Conservation (phyloP, 1,139 yeast genomes). For the Suhomyces anneliseae region DNA sequence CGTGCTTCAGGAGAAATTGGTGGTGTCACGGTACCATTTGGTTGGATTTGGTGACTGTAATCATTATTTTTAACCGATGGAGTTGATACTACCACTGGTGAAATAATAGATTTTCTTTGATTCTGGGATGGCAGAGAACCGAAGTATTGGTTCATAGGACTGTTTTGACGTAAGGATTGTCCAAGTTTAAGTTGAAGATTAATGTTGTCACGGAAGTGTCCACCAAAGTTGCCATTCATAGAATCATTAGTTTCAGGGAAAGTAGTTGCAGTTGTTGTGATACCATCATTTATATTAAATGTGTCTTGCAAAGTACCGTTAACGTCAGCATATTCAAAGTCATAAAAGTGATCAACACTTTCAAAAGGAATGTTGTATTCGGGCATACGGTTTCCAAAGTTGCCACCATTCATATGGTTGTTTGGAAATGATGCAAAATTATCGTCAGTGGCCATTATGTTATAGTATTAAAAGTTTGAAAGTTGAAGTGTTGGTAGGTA, state of each 20-base stretch:
- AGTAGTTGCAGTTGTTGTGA: background rate
- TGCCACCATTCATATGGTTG: no score
- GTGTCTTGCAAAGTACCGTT: no score
- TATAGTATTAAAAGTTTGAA: no score
- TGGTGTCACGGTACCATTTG: slow-evolving; percentile 3
- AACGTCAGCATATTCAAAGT: no score
- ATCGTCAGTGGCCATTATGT: no score
- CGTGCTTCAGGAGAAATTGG: slow-evolving; percentile 6
- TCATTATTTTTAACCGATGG: background rate
- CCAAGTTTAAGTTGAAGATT: slow-evolving; percentile 15
- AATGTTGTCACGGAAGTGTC: slow-evolving; percentile 12
- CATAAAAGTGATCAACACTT: no score
- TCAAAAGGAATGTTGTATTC: no score
- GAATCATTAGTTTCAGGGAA: background rate
- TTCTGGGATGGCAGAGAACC: slow-evolving; percentile 3
- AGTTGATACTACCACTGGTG: slow-evolving; percentile 9
- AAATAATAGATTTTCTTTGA: slow-evolving; percentile 3
- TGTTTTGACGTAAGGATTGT: slow-evolving; percentile 3
- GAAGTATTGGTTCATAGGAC: slow-evolving; percentile 3
- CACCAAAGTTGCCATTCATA: background rate
- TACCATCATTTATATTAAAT: no score
- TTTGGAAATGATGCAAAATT: no score
- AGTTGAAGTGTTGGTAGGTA: no score
- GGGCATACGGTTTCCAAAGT: no score
- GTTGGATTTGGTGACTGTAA: background rate